phyloP scores from a whole-genome alignment of 768 basidiomycete genomes.

The Mycena kentingensis region DNA sequence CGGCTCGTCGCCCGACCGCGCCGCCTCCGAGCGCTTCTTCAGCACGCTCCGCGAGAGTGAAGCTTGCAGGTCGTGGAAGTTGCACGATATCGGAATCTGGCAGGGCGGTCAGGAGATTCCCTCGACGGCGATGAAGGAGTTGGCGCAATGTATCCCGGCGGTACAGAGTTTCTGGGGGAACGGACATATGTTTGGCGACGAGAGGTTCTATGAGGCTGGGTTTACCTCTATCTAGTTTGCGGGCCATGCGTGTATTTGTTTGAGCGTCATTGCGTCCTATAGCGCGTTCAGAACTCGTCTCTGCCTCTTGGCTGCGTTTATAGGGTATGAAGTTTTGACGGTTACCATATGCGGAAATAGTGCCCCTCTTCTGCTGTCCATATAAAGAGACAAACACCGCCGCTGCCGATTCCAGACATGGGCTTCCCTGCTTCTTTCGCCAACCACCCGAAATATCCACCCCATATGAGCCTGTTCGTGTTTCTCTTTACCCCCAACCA shows the following conservation, averaged over 20 bases:
- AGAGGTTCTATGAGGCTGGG: slow-evolving; percentile 8
- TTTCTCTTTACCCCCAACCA: no score
- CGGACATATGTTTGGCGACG: slow-evolving; percentile 17
- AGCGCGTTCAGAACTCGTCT: no score
- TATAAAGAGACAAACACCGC: no score
- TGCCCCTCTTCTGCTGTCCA: no score
- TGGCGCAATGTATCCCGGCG: slow-evolving; percentile 14
- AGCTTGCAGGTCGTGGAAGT: slow-evolving; percentile 10
- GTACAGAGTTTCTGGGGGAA: slow-evolving; percentile 22
- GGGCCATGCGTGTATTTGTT: neutral
- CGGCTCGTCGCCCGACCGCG: slow-evolving; percentile 15
- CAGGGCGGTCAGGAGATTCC: slow-evolving; percentile 18
- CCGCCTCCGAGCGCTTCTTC: slow-evolving; percentile 17
- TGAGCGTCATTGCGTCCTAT: neutral
- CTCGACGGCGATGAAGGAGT: slow-evolving; percentile 8
- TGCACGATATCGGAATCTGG: slow-evolving; percentile 21
- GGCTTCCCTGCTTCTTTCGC: no score
- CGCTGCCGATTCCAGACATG: no score
- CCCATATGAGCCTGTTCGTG: no score
- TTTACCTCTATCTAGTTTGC: neutral
- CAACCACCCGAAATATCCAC: no score
- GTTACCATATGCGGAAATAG: no score
- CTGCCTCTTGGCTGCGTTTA: no score
- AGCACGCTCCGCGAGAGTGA: neutral
- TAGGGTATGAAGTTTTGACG: no score